These are phyloP conservation scores for Papiliotrema flavescens DNA, from an alignment of 1,284 basidiomycete genomes.

Conservation along the genomic window DNA sequence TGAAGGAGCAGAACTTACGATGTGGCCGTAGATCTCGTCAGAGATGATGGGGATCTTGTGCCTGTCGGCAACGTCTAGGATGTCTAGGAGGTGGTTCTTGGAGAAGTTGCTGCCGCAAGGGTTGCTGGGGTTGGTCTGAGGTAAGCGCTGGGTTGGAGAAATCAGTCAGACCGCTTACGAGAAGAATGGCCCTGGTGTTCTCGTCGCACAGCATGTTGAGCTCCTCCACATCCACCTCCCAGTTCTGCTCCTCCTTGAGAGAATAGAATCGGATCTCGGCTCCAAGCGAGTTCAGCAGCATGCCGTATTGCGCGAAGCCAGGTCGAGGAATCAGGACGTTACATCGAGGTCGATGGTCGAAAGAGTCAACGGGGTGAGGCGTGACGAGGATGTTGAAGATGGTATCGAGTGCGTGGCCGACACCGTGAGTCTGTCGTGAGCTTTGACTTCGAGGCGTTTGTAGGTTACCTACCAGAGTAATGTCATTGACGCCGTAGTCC, in stretches of 20 bases:
- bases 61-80: slow-evolving; percentile 37
- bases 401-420: slow-evolving; percentile 35
- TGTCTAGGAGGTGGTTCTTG: slow-evolving; percentile 30
- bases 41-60: slow-evolving; percentile 44
- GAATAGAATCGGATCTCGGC: slow-evolving; percentile 45
- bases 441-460: not conserved
- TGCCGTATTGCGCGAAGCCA: slow-evolving; percentile 46
- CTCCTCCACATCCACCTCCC: slow-evolving; percentile 43
- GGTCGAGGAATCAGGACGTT: slow-evolving; percentile 46
- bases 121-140: slow-evolving; percentile 45
- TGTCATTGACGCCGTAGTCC: slow-evolving; percentile 25
- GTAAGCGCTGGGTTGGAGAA: not conserved
- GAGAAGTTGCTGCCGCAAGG: slow-evolving; percentile 48
- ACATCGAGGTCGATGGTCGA: slow-evolving; percentile 1
- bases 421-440: slow-evolving; percentile 34
- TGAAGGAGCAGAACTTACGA: slow-evolving; percentile 21
- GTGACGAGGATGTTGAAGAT: slow-evolving; percentile 39
- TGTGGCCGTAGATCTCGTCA: slow-evolving; percentile 47
- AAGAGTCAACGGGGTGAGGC: slow-evolving; percentile 11
- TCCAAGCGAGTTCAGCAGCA: slow-evolving; percentile 32
- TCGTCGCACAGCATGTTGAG: slow-evolving; percentile 42
- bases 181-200: slow-evolving; percentile 41
- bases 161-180: slow-evolving; percentile 22
- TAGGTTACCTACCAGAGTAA: slow-evolving; percentile 30
- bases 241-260: slow-evolving; percentile 38